A percentile compares a stretch with the other conserved stretches of the same genome.
Conservation (phyloP, 805 yeast genomes). For the Metahyphopichia silvanorum region DNA sequence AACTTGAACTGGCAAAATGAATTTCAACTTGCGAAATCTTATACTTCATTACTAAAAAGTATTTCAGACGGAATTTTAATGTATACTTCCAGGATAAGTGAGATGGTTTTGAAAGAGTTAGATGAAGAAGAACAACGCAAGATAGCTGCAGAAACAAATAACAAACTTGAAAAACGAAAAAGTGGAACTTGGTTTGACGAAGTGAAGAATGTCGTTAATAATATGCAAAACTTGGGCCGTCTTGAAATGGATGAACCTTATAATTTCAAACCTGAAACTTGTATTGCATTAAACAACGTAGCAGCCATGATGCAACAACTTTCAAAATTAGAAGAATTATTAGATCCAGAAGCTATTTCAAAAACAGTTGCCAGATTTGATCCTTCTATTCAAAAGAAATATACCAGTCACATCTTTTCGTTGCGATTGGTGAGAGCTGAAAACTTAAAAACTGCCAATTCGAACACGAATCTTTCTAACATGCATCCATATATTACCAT, state of each 20-base stretch:
- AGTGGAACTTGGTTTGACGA: constrained; percentile 47
- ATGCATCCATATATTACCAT: constrained; percentile 64
- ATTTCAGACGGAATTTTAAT: constrained; percentile 58
- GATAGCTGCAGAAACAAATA: constrained; percentile 11
- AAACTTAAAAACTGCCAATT: constrained; percentile 46
- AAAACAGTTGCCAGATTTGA: constrained; percentile 32
- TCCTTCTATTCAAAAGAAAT: constrained; percentile 25
- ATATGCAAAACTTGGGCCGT: constrained; percentile 32
- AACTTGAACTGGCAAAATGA: constrained; percentile 65
- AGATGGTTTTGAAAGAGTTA: constrained; percentile 41
- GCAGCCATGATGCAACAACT: constrained; percentile 48
- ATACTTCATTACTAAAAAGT: constrained; percentile 58
- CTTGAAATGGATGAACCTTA: constrained; percentile 45
- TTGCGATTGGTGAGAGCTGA: constrained; percentile 63
- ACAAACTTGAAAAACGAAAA: constrained; percentile 15
- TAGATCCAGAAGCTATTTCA: constrained; percentile 60
- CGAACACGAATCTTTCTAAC: constrained; percentile 22
- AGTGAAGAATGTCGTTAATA: constrained; percentile 48
- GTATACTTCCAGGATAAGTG: constrained; percentile 42
- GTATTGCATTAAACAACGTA: constrained; percentile 74
- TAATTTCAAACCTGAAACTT: constrained; percentile 57
- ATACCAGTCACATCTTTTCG: constrained; percentile 56
- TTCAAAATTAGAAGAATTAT: constrained; percentile 48
- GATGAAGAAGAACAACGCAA: constrained; percentile 26
- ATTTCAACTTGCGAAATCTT: constrained; percentile 58